phyloP scores from a whole-genome alignment of 352 stramenopile species.

The Globisporangium uncinulatum region DNA sequence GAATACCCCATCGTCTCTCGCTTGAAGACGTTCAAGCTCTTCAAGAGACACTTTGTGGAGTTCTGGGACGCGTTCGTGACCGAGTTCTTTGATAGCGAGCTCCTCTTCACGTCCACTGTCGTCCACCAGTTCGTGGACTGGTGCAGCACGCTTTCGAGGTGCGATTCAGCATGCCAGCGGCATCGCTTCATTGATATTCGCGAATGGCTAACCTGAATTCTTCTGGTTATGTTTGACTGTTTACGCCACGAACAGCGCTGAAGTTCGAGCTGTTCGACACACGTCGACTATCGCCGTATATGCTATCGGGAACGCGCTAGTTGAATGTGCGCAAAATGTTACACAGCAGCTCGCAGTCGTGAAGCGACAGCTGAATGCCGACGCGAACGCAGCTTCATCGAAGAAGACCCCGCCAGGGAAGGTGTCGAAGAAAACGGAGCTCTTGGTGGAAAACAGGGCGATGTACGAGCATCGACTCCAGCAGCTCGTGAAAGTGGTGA shows the following conservation, averaged over 20 bases:
- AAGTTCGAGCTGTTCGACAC: constrained; percentile 79
- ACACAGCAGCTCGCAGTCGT: constrained; percentile 59
- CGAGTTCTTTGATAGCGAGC: constrained; percentile 77
- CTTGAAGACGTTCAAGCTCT: constrained; percentile 51
- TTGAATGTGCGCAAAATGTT: constrained; percentile 42
- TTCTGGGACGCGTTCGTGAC: constrained; percentile 79
- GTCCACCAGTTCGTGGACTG: constrained; percentile 69
- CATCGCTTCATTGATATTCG: background rate
- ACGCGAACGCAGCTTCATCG: constrained; percentile 20
- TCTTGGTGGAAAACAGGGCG: constrained; percentile 61
- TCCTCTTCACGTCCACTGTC: constrained; percentile 68
- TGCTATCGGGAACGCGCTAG: constrained; percentile 57
- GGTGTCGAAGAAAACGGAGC: constrained; percentile 41
- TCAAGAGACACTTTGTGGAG: constrained; percentile 55
- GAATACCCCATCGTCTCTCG: constrained; percentile 67
- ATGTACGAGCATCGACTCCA: constrained; percentile 58
- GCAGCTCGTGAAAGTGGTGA: constrained; percentile 54
- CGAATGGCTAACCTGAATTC: constrained; percentile 1
- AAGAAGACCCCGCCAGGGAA: constrained; percentile 15
- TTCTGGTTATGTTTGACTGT: background rate
- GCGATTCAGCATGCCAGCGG: background rate
- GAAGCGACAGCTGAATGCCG: constrained; percentile 66
- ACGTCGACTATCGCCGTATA: constrained; percentile 69
- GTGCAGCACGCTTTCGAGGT: constrained; percentile 78
- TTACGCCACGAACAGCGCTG: constrained; percentile 31